phyloP scores from a whole-genome alignment of 1,284 basidiomycete genomes.

The Puccinia hordei region DNA sequence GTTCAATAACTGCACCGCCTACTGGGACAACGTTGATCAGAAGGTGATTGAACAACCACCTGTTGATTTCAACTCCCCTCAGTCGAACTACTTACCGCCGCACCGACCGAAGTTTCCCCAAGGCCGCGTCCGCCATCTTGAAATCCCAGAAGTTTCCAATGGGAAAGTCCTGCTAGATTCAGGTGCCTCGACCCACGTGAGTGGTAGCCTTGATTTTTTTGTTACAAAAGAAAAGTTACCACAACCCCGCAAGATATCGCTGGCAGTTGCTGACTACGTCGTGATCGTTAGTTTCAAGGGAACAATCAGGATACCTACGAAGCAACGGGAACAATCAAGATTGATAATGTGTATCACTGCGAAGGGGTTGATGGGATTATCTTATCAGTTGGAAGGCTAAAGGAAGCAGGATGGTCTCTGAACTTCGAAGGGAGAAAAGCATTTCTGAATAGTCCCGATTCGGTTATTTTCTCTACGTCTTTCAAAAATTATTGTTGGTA shows the following conservation, averaged over 20 bases:
- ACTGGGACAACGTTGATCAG: background rate
- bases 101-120: background rate
- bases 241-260: background rate
- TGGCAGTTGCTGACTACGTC: background rate
- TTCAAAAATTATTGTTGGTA: constrained; percentile 17
- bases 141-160: background rate
- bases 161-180: background rate
- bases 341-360: constrained; percentile 10
- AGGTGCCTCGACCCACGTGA: constrained; percentile 14
- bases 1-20: background rate
- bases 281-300: background rate
- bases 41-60: background rate
- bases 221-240: background rate
- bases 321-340: background rate
- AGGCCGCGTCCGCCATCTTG: background rate
- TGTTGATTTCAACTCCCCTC: background rate
- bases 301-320: background rate
- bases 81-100: background rate
- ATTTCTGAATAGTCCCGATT: background rate
- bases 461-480: background rate
- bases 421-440: background rate
- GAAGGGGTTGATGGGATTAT: background rate
- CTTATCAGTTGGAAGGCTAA: background rate
- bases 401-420: background rate
- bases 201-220: background rate